Percentiles rank a stretch among this genome's conserved stretches.
phyloP scores from a whole-genome alignment of 768 basidiomycete species.

The Mycena galericulata region DNA sequence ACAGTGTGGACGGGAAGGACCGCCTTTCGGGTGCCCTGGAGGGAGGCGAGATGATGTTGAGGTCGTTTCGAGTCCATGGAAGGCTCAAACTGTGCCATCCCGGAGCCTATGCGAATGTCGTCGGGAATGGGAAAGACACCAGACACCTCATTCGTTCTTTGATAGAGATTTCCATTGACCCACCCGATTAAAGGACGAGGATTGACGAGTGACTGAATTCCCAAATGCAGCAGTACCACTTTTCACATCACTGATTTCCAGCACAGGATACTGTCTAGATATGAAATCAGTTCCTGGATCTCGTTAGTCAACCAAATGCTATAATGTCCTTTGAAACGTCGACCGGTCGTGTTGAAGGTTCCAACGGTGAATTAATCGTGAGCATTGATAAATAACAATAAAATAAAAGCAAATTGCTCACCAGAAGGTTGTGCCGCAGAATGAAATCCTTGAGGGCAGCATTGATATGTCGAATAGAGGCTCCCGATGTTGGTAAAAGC shows the following conservation, averaged over 20 bases:
- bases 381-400: neutral
- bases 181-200: neutral
- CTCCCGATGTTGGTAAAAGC: neutral
- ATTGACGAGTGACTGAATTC: no score
- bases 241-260: no score
- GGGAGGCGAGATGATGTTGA: neutral
- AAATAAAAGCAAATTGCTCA: neutral
- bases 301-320: slow-evolving; percentile 26
- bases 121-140: slow-evolving; percentile 3
- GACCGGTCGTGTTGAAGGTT: slow-evolving; percentile 3
- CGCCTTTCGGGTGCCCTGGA: neutral
- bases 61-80: neutral
- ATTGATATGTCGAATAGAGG: neutral
- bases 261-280: neutral
- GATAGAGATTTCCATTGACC: slow-evolving; percentile 13
- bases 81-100: neutral
- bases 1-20: slow-evolving; percentile 13
- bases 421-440: neutral
- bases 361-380: neutral
- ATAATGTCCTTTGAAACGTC: slow-evolving; percentile 8
- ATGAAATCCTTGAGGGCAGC: neutral
- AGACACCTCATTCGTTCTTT: neutral
- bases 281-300: neutral
- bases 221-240: no score
- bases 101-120: neutral